These are phyloP conservation scores for Aureobasidium melanogenum DNA, from an alignment of 2,329 filamentous ascomycete species.

Conservation along the genomic window DNA sequence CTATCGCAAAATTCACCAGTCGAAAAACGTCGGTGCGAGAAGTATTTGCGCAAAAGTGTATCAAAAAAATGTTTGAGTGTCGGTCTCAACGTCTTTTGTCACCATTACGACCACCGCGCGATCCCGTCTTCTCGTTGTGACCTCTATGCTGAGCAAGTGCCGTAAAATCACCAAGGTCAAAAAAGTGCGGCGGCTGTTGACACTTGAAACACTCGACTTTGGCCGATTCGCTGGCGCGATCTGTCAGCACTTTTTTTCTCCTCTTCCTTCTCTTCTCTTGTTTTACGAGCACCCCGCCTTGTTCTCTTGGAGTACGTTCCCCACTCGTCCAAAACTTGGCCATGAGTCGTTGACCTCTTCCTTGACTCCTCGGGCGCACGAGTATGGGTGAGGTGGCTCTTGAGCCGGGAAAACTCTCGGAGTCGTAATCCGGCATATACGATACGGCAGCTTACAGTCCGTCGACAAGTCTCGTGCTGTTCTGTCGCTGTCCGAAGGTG, in stretches of 20 bases:
- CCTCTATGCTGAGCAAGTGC: not conserved
- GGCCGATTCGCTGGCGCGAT: slow-evolving; percentile 5
- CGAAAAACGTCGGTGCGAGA: slow-evolving; percentile 5
- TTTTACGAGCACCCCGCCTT: not conserved
- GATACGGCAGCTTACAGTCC: not conserved
- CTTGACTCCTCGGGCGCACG: not conserved
- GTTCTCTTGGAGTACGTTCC: not conserved
- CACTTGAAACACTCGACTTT: slow-evolving; percentile 6
- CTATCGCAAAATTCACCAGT: not conserved
- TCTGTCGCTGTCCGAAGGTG: not conserved
- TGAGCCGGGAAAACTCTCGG: not conserved
- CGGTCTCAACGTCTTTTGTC: not conserved
- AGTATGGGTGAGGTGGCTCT: not conserved
- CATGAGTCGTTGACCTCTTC: not conserved
- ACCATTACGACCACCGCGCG: not conserved
- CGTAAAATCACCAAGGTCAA: not conserved
- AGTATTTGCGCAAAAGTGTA: not conserved
- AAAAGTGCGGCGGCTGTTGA: slow-evolving; percentile 6
- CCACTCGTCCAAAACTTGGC: slow-evolving; percentile 4
- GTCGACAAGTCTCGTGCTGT: not conserved
- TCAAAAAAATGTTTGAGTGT: not conserved
- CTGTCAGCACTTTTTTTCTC: slow-evolving; percentile 4
- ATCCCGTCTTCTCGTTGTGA: not conserved
- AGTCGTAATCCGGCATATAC: not conserved
- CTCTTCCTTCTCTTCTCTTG: not conserved